A percentile compares a stretch with the other conserved stretches of the same genome.
phyloP scores from a whole-genome alignment of 306 rosid species.

The Malus orientalis region DNA sequence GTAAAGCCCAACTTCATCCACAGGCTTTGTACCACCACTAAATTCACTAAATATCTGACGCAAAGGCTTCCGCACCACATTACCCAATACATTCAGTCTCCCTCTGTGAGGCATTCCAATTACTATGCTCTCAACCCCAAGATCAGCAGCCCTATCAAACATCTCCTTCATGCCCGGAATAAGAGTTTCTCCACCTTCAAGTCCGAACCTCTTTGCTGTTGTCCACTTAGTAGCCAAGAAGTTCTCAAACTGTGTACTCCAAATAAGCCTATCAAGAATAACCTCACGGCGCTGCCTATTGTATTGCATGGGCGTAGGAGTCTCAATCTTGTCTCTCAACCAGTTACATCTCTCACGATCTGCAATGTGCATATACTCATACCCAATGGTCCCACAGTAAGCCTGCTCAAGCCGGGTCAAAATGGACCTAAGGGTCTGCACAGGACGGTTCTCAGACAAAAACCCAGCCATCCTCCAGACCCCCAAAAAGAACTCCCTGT shows the following conservation, averaged over 20 bases:
- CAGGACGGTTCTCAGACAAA: conserved; percentile 92
- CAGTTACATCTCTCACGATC: conserved; percentile 81
- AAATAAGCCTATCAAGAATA: conserved; percentile 84
- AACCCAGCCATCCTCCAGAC: conserved; percentile 96
- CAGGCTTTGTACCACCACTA: conserved; percentile 72
- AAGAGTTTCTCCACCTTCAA: conserved; percentile 86
- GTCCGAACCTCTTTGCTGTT: conserved; percentile 88
- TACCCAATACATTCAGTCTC: conserved; percentile 82
- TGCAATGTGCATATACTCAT: conserved; percentile 92
- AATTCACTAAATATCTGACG: conserved; percentile 89
- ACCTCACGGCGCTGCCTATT: conserved; percentile 73
- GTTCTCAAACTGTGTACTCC: conserved; percentile 87
- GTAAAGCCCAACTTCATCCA: conserved; percentile 82
- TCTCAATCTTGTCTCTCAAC: conserved; percentile 89
- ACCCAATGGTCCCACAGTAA: conserved; percentile 90
- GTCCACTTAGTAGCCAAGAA: conserved; percentile 97
- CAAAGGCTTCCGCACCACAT: conserved; percentile 85
- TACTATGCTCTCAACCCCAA: conserved; percentile 93
- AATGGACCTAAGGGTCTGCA: conserved; percentile 85
- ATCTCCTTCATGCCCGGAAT: conserved; percentile 97
- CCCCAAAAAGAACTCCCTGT: conserved; percentile 92
- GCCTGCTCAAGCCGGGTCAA: conserved; percentile 95
- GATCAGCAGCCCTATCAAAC: conserved; percentile 91
- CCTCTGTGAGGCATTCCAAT: conserved; percentile 94
- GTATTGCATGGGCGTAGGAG: conserved; percentile 60